These are phyloP conservation scores for Metschnikowia cubensis DNA, from an alignment of 805 yeast genomes.

Conservation along the genomic window DNA sequence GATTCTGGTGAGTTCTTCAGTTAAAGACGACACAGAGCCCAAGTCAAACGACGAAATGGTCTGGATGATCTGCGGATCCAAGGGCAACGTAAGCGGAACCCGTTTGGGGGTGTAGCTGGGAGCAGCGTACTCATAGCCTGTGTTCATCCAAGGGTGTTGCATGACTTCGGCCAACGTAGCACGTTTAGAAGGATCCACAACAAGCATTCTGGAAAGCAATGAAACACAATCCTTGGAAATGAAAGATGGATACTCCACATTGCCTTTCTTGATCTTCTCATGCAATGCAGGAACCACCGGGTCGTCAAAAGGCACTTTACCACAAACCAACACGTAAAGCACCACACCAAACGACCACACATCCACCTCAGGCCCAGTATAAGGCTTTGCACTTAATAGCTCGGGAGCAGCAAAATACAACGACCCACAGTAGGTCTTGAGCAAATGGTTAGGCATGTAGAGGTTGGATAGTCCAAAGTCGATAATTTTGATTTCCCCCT, in stretches of 20 bases:
- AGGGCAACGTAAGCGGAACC: constrained; percentile 65
- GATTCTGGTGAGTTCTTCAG: constrained; percentile 52
- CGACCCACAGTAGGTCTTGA: constrained; percentile 96
- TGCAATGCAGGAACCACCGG: constrained; percentile 88
- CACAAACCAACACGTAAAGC: constrained; percentile 89
- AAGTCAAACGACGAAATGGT: constrained; percentile 79
- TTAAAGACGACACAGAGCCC: constrained; percentile 60
- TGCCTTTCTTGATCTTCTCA: constrained; percentile 88
- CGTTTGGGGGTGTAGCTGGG: constrained; percentile 73
- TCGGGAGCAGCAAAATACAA: constrained; percentile 98
- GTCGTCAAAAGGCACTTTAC: constrained; percentile 97
- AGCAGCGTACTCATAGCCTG: constrained; percentile 75
- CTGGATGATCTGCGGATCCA: constrained; percentile 61
- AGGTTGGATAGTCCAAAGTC: constrained; percentile 94
- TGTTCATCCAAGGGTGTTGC: constrained; percentile 91
- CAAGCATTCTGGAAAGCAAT: constrained; percentile 80
- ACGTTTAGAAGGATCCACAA: constrained; percentile 80
- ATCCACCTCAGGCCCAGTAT: constrained; percentile 95
- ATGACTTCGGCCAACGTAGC: constrained; percentile 76
- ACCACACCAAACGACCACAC: constrained; percentile 99
- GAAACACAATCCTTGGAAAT: constrained; percentile 78
- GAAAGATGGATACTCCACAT: constrained; percentile 85
- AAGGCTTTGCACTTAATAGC: constrained; percentile 84
- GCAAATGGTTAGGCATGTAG: constrained; percentile 62
- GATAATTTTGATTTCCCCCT: constrained; percentile 91